These are phyloP conservation scores for Acanthamoeba quina DNA, from an alignment of 208 protist genomes.

Conservation along the genomic window DNA sequence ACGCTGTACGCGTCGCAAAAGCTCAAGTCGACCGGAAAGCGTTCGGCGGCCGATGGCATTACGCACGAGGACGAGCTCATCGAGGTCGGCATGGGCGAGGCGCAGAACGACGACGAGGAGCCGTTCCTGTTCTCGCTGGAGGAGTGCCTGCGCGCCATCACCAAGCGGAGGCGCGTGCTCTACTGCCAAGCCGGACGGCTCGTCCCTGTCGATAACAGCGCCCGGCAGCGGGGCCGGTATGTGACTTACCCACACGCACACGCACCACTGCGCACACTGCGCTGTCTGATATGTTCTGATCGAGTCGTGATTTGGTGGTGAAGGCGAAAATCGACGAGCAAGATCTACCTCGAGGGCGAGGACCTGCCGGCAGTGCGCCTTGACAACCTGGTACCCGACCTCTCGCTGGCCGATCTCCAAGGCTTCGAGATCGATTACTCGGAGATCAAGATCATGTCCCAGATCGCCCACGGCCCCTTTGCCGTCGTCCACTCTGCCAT, in stretches of 20 bases:
- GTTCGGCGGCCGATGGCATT: background rate
- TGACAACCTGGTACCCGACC: conserved; percentile 54
- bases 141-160: conserved; percentile 61
- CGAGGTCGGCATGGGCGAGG: background rate
- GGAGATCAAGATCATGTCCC: conserved; percentile 29
- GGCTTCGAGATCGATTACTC: conserved; percentile 61
- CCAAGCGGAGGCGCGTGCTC: conserved; percentile 26
- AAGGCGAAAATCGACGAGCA: conserved; percentile 21
- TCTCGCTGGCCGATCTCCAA: conserved; percentile 61
- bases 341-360: conserved; percentile 44
- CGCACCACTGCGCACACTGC: too few relatives aligned
- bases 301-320: too few relatives aligned
- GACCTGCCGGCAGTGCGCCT: conserved; percentile 24
- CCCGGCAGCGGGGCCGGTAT: background rate
- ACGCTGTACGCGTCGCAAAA: background rate
- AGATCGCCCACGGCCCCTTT: conserved; percentile 55
- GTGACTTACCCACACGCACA: background rate
- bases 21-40: background rate
- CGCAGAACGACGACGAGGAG: background rate
- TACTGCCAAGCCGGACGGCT: conserved; percentile 24
- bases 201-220: background rate
- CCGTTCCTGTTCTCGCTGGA: conserved; percentile 56
- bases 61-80: background rate
- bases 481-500: conserved; percentile 48
- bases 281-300: too few relatives aligned